Base-by-base conservation (phyloP, 2,329 filamentous ascomycete species). In the Cladosporium sp. region DNA sequence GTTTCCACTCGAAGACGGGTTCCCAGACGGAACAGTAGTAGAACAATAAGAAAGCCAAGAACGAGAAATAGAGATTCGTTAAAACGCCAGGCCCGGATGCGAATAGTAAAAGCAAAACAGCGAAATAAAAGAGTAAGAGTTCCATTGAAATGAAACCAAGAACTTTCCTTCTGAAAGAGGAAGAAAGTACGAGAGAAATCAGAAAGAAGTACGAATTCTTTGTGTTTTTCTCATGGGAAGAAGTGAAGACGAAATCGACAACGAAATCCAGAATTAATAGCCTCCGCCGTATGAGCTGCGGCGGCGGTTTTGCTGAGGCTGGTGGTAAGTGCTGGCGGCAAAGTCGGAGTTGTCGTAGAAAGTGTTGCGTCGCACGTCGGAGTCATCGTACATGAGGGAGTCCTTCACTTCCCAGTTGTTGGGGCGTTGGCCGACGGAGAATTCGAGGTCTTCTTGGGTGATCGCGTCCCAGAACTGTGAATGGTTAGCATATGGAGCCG, bases 391-490 rank as follows among this genome's bases (percentile, higher is more conserved):
- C 15, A 93, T 77, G 9, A 89, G 57, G 5, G 67, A 78, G 56
- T 97, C 92, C 75, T 97, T 97, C 66, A 97, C 87, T 67, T 99
- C 93, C 93, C 93, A 99, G 69, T 93, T 96, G 74, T 96, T 95
- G 72, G 89, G 87, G 69, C 92, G 89, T 53, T 89, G 89, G 58
- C 92, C 92, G 43, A 99, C 93, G 2, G 90, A 96, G 72, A 99
- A 99, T 68, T 99, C 93, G 58, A 99, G 85, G 69, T 99, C 93
- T 73, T 99, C 93, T 66, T 88, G 90, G 18, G 93, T 99, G 70
- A 99, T 99, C 13, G 91, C 96, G 67, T 99, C 93, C 93, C 93
- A 99, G 77, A 95, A 99, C 43, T 48, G 15, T 4, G 7, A 17
- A 9, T 32, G 11, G 37, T 48, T 41, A 48, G 45, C 8, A 18